A percentile compares a stretch with the other conserved stretches of the same genome.
Evolutionary conservation across 2,329 filamentous ascomycete genomes (phyloP).

Genomic region (Diaporthe sp.): DNA sequence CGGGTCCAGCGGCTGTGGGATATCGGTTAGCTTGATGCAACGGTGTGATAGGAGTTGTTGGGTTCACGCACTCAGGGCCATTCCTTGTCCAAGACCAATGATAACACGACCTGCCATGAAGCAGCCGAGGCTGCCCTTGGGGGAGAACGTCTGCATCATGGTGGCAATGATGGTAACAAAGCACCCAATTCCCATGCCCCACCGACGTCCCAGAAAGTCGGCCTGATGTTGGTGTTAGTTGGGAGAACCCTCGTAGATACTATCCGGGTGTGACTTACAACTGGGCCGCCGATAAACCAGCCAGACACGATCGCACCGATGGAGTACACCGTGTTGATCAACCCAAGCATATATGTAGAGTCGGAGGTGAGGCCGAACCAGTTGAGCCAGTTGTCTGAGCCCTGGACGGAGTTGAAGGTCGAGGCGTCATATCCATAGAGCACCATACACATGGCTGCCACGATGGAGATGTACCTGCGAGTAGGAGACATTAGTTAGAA

Average conservation of each 20-base stretch:
- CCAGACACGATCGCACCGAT: constrained; percentile 77
- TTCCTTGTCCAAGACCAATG: constrained; percentile 76
- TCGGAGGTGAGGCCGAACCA: constrained; percentile 65
- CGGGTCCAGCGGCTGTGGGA: constrained; percentile 66
- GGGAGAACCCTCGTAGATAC: too few species aligned
- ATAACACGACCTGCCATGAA: constrained; percentile 77
- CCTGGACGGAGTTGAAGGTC: constrained; percentile 78
- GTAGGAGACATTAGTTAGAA: neutral
- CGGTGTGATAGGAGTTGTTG: constrained; percentile 49
- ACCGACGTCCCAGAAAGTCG: constrained; percentile 70
- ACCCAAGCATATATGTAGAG: constrained; percentile 52
- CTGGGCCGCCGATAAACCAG: constrained; percentile 75
- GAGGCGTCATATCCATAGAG: constrained; percentile 81
- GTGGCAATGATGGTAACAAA: constrained; percentile 74
- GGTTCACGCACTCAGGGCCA: constrained; percentile 57
- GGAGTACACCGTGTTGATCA: constrained; percentile 76
- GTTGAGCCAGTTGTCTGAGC: constrained; percentile 72
- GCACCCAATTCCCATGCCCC: constrained; percentile 74
- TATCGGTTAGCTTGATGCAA: neutral
- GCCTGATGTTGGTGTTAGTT: constrained; percentile 44
- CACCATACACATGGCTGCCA: constrained; percentile 80
- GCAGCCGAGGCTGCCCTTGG: constrained; percentile 67
- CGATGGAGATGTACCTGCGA: constrained; percentile 72
- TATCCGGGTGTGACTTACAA: constrained; percentile 47
- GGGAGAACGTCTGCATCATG: constrained; percentile 75